Evolutionary conservation across 1,284 basidiomycete genomes (phyloP), one percentile per base, ranked within the genome.

Genomic region (Cerrena zonata): DNA sequence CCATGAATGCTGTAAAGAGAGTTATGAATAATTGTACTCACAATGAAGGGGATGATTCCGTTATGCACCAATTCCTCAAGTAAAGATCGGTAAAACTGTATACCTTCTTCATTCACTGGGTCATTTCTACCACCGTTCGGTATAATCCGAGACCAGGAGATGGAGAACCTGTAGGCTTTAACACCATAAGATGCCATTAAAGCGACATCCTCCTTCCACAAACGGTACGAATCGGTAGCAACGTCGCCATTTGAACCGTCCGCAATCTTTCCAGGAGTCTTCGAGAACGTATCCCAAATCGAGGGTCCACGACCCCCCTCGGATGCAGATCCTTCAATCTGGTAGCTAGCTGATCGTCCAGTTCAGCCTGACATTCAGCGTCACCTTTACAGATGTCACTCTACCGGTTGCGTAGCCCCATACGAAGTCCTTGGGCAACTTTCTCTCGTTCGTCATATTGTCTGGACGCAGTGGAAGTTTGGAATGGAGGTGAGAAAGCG

Each of bases 111-210:
- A 61, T 86, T 91, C 42, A 86, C 66, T n/a, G 82, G 80, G 62
- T 89, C 85, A 51, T 82, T 72, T 24, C 82, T 75, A 25, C 87
- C 84, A 11, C 81, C 83, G 30, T 79, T 68, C 3, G 84, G 84
- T 49, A 89, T 84, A 56, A 90, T 75, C 30, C 87, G 73, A 5
- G 82, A 78, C 88, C 87, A 90, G 3, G 86, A 75, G 41, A 91
- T 69, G 11, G 84, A 88, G 67, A 91, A 88, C 39, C 68, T 63
- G 61, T 70, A 70, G 7, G 65, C 60, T 47, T 65, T 65, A 21
- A 65, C 68, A 43, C 66, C 67, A 53, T 68, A 70, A 19, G 57
- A 44, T 27, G 76, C 77, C 52, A 90, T 69, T 12, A 89, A 70
- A 22, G 77, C 77, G 13, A 89, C 69, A 60, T 89, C 87, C 59